These are phyloP conservation scores for Angomonas ambiguus DNA, from an alignment of 208 protist genomes.

Conservation along the genomic window DNA sequence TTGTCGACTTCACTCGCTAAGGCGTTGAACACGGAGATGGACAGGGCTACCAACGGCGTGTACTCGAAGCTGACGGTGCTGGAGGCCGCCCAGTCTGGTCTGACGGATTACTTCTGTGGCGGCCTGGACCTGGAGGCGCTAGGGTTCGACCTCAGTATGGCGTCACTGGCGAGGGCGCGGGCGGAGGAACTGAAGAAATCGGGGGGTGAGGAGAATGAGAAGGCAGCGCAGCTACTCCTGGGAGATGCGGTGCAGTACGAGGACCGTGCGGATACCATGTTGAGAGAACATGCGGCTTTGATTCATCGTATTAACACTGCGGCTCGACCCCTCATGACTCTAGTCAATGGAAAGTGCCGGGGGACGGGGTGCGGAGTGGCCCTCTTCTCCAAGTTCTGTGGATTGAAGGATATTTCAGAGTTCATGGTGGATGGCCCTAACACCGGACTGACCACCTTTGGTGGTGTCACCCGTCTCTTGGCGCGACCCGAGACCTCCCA, in stretches of 20 bases:
- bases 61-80: conserved; percentile 86
- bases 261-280: conserved; percentile 61
- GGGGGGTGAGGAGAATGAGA: conserved; percentile 13
- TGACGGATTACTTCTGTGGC: conserved; percentile 85
- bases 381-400: conserved; percentile 82
- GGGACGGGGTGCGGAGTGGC: conserved; percentile 83
- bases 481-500: conserved; percentile 80
- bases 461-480: conserved; percentile 76
- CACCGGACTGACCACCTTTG: conserved; percentile 77
- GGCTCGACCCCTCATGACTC: conserved; percentile 75
- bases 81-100: conserved; percentile 82
- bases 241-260: conserved; percentile 67
- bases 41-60: conserved; percentile 80
- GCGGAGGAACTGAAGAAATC: conserved; percentile 20
- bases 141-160: conserved; percentile 69
- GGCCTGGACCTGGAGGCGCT: conserved; percentile 64
- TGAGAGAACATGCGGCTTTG: conserved; percentile 76
- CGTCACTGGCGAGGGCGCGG: conserved; percentile 30
- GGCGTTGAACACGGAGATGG: conserved; percentile 59
- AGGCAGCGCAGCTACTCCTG: conserved; percentile 42
- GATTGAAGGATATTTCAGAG: conserved; percentile 76
- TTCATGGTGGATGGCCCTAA: conserved; percentile 85
- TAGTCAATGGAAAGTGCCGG: conserved; percentile 87
- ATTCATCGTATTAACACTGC: conserved; percentile 82
- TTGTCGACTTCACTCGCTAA: conserved; percentile 65